Base-by-base conservation (phyloP, 1,139 yeast species). In the Candida tropicalis region DNA sequence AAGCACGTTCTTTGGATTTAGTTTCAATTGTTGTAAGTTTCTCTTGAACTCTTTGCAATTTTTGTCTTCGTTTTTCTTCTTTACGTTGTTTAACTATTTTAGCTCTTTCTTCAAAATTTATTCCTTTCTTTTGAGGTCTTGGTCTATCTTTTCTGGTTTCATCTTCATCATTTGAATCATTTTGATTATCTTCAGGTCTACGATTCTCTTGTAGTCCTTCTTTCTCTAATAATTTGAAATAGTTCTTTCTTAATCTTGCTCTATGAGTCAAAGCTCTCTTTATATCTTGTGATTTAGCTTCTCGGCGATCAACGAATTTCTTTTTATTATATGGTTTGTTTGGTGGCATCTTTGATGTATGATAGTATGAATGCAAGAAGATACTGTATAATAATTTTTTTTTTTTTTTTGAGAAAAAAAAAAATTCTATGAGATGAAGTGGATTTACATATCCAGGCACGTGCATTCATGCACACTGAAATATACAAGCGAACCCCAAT, bases 161-260 rank as follows among this genome's bases (percentile, higher is more conserved):
- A 10, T 18, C 32, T 12, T 32, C 36, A 13, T 37, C 41, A 12
- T 32, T 41, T 20, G 38, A 29, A 7, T 41, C 39, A 8, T 25
- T 42, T 40, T 7, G 23, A 18, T 34, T 42, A 13, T 39, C 42
- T n/a, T 43, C 42, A n/a, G 39, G 41, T 12, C 42, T 44, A 34
- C 41, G 35, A 7, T 34, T 43, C 20, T 42, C 48, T 23, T 44
- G 48, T 34, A 47, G 43, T 13, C 89, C 91, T 55, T 89, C 95
- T 47, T 80, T 77, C 52, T 88, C 88, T 40, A 89, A 65, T 48
- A 89, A 70, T 60, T 90, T 89, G 69, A 88, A 84, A 60, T 91
- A 91, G 46, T 81, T 83, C 60, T 84, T 87, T 68, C 90, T 80
- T 52, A 90, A 76, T 53, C 95, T 75, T n/a, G 97, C 89, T 50